phyloP scores from a whole-genome alignment of 2,329 filamentous ascomycete genomes.

The Fusarium subtropicale region DNA sequence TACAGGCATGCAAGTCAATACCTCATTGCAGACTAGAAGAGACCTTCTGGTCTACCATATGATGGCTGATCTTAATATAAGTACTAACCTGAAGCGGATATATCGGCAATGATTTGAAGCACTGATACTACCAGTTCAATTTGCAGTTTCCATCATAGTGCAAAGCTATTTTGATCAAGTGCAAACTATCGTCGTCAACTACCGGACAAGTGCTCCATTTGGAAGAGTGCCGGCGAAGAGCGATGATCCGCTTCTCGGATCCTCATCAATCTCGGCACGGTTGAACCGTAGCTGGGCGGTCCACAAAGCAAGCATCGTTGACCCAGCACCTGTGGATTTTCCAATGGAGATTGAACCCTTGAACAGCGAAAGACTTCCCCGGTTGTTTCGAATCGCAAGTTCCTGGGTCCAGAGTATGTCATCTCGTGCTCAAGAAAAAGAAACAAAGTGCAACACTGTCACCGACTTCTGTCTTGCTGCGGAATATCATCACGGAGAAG shows the following conservation, averaged over 20 bases:
- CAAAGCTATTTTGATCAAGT: background rate
- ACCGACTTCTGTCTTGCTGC: background rate
- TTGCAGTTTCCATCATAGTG: background rate
- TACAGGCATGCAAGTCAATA: background rate
- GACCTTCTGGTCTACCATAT: background rate
- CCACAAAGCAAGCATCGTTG: constrained; percentile 45
- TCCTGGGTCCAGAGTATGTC: constrained; percentile 12
- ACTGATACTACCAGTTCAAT: background rate
- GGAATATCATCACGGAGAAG: background rate
- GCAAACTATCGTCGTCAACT: constrained; percentile 1
- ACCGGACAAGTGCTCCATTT: constrained; percentile 48
- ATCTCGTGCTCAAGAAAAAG: background rate
- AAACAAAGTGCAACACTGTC: background rate
- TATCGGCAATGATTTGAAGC: background rate
- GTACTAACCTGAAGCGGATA: background rate
- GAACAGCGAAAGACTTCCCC: constrained; percentile 32
- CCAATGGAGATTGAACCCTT: constrained; percentile 34
- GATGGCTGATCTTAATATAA: background rate
- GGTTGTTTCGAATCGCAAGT: constrained; percentile 38
- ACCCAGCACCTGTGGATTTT: constrained; percentile 28
- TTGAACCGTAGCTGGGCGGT: constrained; percentile 47
- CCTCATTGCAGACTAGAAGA: background rate
- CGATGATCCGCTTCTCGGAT: constrained; percentile 32
- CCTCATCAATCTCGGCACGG: constrained; percentile 40
- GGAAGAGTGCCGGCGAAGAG: constrained; percentile 42